A percentile compares a stretch with the other conserved stretches of the same genome.
These are phyloP conservation scores for Pseudocercospora fijiensis DNA, from an alignment of 2,329 filamentous ascomycete genomes.

Conservation along the genomic window DNA sequence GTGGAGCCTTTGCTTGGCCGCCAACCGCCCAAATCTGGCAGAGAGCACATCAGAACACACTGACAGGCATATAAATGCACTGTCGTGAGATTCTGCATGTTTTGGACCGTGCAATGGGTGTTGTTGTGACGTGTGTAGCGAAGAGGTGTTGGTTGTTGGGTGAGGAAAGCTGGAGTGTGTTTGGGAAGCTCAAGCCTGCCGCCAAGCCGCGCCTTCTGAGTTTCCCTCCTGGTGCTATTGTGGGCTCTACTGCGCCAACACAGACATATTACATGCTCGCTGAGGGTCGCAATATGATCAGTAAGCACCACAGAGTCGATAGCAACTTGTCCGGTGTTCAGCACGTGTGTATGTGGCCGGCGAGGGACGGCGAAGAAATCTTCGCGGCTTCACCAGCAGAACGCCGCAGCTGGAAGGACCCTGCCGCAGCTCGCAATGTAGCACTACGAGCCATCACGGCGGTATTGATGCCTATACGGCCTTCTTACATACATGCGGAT, in stretches of 20 bases:
- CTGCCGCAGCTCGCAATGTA: background rate
- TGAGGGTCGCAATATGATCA: background rate
- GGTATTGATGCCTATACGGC: background rate
- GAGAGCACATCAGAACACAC: background rate
- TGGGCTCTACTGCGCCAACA: background rate
- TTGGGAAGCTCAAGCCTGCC: slow-evolving; percentile 12
- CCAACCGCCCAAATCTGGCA: slow-evolving; percentile 2
- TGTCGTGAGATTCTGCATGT: background rate
- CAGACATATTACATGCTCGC: background rate
- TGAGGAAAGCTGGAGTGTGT: slow-evolving; percentile 6
- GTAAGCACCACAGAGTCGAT: background rate
- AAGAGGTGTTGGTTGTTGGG: slow-evolving; percentile 11
- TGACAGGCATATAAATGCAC: slow-evolving; percentile 5
- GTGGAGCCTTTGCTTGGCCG: slow-evolving; percentile 4
- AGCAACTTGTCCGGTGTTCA: background rate
- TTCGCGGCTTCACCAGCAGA: background rate
- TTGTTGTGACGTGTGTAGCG: slow-evolving; percentile 7
- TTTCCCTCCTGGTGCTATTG: background rate
- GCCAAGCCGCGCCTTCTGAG: slow-evolving; percentile 10
- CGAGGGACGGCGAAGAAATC: background rate
- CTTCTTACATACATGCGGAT: background rate
- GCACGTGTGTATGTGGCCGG: background rate
- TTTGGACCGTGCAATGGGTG: background rate
- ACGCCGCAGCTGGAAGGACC: background rate
- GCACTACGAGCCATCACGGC: background rate